A percentile compares a stretch with the other conserved stretches of the same genome.
Evolutionary conservation across 169 alveolate species (phyloP).

Genomic region (Plasmodium berghei): DNA sequence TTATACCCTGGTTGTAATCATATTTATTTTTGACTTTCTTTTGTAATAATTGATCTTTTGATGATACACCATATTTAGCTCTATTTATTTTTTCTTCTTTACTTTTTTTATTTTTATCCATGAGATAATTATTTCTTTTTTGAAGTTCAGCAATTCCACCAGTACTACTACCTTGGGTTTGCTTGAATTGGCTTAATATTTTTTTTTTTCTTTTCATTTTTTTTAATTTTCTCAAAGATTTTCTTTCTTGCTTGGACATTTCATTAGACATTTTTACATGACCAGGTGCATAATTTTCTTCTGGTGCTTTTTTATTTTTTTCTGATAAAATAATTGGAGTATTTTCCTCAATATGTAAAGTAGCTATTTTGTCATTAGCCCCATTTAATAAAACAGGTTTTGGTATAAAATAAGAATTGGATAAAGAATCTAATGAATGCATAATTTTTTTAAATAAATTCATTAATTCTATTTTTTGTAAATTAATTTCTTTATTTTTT

Average conservation of each 20-base stretch:
- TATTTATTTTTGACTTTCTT: slow-evolving; percentile 4
- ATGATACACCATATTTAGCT: slow-evolving; percentile 41
- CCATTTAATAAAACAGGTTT: slow-evolving; percentile 55
- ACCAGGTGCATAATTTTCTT: slow-evolving; percentile 14
- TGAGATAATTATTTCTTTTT: slow-evolving; percentile 34
- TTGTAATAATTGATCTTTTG: slow-evolving; percentile 10
- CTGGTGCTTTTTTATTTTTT: slow-evolving; percentile 49
- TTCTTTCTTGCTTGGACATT: slow-evolving; percentile 38
- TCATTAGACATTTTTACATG: slow-evolving; percentile 28
- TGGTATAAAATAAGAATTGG: slow-evolving; percentile 84
- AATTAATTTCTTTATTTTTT: slow-evolving; percentile 78
- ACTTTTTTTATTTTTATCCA: slow-evolving; percentile 22
- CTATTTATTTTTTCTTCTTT: slow-evolving; percentile 46
- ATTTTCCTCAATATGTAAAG: slow-evolving; percentile 51
- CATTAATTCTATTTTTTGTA: slow-evolving; percentile 77
- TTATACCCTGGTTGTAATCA: slow-evolving; percentile 15
- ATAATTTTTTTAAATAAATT: slow-evolving; percentile 82
- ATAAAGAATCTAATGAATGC: slow-evolving; percentile 83
- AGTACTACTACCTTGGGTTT: background rate
- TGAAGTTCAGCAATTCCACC: slow-evolving; percentile 20
- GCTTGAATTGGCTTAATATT: slow-evolving; percentile 11
- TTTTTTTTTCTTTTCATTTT: slow-evolving; percentile 49
- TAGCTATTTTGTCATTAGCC: slow-evolving; percentile 14
- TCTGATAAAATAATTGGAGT: slow-evolving; percentile 44
- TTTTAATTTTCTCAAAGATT: slow-evolving; percentile 40